Conservation (phyloP, 2,329 filamentous ascomycete species). For the Onygenales sp. region DNA sequence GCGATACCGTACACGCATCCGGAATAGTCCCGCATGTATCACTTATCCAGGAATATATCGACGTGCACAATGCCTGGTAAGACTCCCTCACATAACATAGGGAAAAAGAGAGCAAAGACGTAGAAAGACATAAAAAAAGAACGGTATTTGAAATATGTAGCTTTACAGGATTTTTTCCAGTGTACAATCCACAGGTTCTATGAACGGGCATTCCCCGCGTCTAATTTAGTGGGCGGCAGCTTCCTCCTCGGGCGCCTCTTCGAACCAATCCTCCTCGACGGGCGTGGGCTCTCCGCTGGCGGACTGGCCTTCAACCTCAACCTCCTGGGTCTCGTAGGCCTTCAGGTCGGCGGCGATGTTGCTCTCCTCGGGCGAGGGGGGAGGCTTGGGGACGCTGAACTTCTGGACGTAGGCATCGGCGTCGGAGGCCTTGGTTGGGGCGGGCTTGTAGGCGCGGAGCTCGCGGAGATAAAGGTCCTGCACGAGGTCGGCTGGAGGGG, state of each 20-base stretch:
- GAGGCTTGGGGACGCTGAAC: conserved; percentile 71
- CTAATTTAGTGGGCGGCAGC: conserved; percentile 33
- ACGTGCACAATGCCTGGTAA: no score
- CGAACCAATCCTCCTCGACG: conserved; percentile 67
- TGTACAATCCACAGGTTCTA: conserved; percentile 3
- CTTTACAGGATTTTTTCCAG: conserved; percentile 3
- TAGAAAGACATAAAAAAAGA: neutral
- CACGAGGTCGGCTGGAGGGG: conserved; percentile 75
- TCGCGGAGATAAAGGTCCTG: conserved; percentile 97
- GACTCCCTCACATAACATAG: no score
- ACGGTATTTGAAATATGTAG: neutral
- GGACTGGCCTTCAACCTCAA: conserved; percentile 87
- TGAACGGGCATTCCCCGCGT: neutral
- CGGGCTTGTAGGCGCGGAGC: conserved; percentile 88
- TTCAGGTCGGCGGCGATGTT: conserved; percentile 86
- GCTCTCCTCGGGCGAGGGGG: conserved; percentile 83
- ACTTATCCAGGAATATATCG: no score
- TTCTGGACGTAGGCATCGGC: conserved; percentile 84
- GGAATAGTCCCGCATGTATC: no score
- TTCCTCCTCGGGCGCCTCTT: conserved; percentile 55
- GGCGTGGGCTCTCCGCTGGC: conserved; percentile 52
- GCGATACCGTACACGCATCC: no score
- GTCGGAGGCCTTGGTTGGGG: conserved; percentile 74
- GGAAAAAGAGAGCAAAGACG: neutral
- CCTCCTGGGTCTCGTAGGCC: conserved; percentile 87